A percentile compares a stretch with the other conserved stretches of the same genome.
Conservation (phyloP, 2,329 filamentous ascomycete genomes). For the Ceratocystiopsis brevicomis region DNA sequence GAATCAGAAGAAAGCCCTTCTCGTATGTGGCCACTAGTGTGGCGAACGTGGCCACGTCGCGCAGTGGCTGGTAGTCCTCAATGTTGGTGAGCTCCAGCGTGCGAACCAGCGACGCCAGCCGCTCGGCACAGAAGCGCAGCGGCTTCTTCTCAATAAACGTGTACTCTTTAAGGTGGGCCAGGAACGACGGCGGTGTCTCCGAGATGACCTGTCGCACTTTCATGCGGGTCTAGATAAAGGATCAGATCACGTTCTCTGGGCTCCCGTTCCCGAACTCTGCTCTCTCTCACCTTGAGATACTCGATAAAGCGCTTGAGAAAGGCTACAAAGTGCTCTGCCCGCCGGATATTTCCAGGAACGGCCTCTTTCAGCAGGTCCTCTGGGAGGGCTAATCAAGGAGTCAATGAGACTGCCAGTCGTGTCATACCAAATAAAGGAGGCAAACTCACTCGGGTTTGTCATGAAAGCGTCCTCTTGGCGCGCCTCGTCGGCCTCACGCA, state of each 20-base stretch:
- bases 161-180: slow-evolving; percentile 80
- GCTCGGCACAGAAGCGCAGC: slow-evolving; percentile 81
- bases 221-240: slow-evolving; percentile 62
- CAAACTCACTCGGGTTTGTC: slow-evolving; percentile 52
- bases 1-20: slow-evolving; percentile 82
- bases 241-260: not conserved
- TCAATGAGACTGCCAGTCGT: too few species aligned
- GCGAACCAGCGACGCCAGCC: slow-evolving; percentile 80
- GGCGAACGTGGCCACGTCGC: slow-evolving; percentile 94
- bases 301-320: slow-evolving; percentile 96
- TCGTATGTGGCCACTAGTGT: slow-evolving; percentile 94
- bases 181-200: slow-evolving; percentile 85
- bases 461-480: slow-evolving; percentile 92
- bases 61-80: slow-evolving; percentile 89
- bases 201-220: slow-evolving; percentile 95
- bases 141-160: slow-evolving; percentile 98
- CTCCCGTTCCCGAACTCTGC: not conserved
- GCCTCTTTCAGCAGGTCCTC: slow-evolving; percentile 91
- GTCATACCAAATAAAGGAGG: too few species aligned
- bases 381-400: slow-evolving; percentile 41
- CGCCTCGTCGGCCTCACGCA: slow-evolving; percentile 74
- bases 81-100: slow-evolving; percentile 94
- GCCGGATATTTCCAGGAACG: slow-evolving; percentile 84
- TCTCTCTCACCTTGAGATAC: slow-evolving; percentile 53
- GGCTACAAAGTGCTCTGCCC: slow-evolving; percentile 87